Conservation (phyloP, 768 basidiomycete genomes). For the Lactarius akahatsu region DNA sequence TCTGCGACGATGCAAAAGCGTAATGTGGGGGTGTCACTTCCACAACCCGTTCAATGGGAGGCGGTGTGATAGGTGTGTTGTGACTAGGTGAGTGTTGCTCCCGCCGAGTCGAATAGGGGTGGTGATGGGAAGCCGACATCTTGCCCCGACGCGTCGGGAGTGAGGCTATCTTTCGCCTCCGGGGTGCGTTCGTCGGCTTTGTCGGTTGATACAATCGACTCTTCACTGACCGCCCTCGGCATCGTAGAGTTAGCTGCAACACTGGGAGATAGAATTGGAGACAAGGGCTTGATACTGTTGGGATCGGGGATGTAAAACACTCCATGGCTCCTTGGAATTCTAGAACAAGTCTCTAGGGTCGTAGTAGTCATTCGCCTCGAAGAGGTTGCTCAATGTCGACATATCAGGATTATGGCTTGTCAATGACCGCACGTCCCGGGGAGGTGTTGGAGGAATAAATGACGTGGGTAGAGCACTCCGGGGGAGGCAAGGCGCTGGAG, state of each 20-base stretch:
- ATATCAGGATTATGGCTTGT: neutral
- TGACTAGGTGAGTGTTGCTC: neutral
- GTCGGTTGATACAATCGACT: neutral
- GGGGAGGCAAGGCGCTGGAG: neutral
- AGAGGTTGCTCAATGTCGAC: neutral
- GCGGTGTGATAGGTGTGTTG: too few relatives aligned
- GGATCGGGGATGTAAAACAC: neutral
- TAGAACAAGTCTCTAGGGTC: too few relatives aligned
- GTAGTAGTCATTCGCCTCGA: conserved; percentile 8
- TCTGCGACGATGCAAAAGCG: neutral
- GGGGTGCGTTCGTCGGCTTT: neutral
- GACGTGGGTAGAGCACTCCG: neutral
- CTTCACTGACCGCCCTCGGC: neutral
- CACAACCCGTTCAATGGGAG: neutral
- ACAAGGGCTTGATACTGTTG: neutral
- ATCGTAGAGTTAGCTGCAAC: neutral
- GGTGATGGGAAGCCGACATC: neutral
- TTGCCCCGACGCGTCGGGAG: conserved; percentile 8
- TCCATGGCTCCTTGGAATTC: neutral
- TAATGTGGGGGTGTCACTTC: neutral
- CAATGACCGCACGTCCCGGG: too few relatives aligned
- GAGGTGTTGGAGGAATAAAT: neutral
- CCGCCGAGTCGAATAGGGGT: neutral
- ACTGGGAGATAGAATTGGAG: neutral
- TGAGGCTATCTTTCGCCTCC: conserved; percentile 18